Percentiles rank a stretch among this genome's conserved stretches.
Evolutionary conservation across 2,329 filamentous ascomycete species (phyloP).

Genomic region (Penicillium sp.): DNA sequence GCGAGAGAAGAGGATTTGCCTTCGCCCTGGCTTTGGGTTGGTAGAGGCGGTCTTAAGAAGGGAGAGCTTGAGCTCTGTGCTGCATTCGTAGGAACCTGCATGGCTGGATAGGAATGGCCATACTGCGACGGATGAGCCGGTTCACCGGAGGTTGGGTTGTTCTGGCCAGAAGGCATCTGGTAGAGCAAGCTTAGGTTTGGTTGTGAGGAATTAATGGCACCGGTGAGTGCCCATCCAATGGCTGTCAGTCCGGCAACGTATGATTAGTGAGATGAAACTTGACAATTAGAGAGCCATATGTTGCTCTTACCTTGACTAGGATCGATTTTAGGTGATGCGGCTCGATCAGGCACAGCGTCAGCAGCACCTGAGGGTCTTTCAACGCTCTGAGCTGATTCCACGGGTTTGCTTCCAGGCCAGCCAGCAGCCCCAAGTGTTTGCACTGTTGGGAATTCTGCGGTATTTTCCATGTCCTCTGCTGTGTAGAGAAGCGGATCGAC

Average conservation of each 20-base stretch:
- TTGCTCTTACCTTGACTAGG: constrained; percentile 56
- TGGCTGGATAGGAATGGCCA: constrained; percentile 37
- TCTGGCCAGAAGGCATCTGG: constrained; percentile 59
- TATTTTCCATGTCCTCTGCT: constrained; percentile 77
- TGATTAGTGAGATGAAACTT: constrained; percentile 14
- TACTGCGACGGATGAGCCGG: constrained; percentile 41
- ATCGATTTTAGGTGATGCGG: constrained; percentile 56
- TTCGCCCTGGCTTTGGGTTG: constrained; percentile 35
- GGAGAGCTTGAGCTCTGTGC: constrained; percentile 32
- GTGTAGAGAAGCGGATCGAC: constrained; percentile 73
- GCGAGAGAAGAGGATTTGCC: constrained; percentile 29
- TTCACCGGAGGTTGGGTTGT: constrained; percentile 33
- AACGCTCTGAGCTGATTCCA: constrained; percentile 36
- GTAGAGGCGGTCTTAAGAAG: constrained; percentile 41
- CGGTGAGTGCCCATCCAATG: constrained; percentile 87
- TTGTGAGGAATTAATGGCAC: constrained; percentile 82
- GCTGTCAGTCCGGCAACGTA: constrained; percentile 56
- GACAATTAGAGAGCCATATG: not conserved
- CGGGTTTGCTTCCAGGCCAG: constrained; percentile 53
- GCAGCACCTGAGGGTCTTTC: constrained; percentile 29
- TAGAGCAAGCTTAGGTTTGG: constrained; percentile 84
- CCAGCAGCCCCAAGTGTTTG: constrained; percentile 58
- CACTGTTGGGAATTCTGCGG: constrained; percentile 61
- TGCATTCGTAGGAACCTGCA: constrained; percentile 32
- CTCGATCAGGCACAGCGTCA: constrained; percentile 39